Evolutionary conservation across 768 basidiomycete species (phyloP), one percentile per base, ranked within the genome.

Genomic region (Imleria badia): DNA sequence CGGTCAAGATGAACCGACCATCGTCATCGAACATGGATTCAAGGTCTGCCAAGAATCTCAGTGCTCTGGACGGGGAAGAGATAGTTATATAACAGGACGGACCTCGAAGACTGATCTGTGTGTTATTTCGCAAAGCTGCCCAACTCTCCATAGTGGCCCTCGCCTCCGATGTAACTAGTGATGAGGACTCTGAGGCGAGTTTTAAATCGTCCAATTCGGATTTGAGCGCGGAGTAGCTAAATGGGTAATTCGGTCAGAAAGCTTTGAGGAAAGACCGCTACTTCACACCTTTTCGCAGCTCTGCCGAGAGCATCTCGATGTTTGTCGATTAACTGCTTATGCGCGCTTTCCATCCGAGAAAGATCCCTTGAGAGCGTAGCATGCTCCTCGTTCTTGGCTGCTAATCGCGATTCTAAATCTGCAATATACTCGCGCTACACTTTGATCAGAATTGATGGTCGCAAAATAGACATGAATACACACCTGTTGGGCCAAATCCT

Each of bases 221-320:
- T 51, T 70, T 71, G 14, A 76, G 66, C 34, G 51, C 56, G 15
- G 64, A 47, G 50, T 64, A 68, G 46, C 75, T 76, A 48, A 19
- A 6, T 2, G 40, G 19, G 39, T 17, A 43, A 42, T 43, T 48
- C 13, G 19, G 45, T 55, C 35, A 59, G 53, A 48, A 19, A 13
- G 14, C 7, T 33, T 20, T 6, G 29, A 45, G 22, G 41, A 43
- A 50, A 48, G 26, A 22, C 2, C 11, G 22, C 19, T 12, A 46
- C 20, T 26, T 15, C 59, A 31, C 22, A 70, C 68, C 49, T 68
- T 54, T 59, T 66, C 30, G 35, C 49, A 22, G 50, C 48, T 31
- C 51, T 68, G 2, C 45, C 20, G 1, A 70, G 42, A 5, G 51
- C 55, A 33, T 70, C 68, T 35, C 52, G 54, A 35, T 54, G 35